These are phyloP conservation scores for Trichophyton schoenleinii DNA, from an alignment of 2,329 filamentous ascomycete genomes.

Conservation along the genomic window DNA sequence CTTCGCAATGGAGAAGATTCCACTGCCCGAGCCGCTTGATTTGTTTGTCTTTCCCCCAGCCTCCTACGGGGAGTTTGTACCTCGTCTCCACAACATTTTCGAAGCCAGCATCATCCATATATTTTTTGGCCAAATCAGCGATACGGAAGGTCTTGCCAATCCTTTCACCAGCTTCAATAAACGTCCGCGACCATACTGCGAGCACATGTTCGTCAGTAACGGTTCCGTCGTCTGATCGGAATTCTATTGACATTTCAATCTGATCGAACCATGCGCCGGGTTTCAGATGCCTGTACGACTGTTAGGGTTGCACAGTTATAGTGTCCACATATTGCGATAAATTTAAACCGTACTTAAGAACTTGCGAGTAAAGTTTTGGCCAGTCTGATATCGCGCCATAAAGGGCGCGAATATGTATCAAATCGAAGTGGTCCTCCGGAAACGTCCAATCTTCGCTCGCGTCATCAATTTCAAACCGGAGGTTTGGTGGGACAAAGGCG, in stretches of 20 bases:
- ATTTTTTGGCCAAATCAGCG: constrained; percentile 14
- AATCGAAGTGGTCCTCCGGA: constrained; percentile 37
- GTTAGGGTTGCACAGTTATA: not conserved
- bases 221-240: constrained; percentile 17
- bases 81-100: constrained; percentile 19
- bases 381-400: constrained; percentile 16
- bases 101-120: constrained; percentile 22
- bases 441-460: constrained; percentile 44
- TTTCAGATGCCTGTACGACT: constrained; percentile 13
- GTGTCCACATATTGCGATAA: not conserved
- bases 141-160: constrained; percentile 22
- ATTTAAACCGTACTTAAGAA: constrained; percentile 11
- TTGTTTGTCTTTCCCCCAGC: constrained; percentile 17
- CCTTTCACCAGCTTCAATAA: constrained; percentile 21
- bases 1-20: constrained; percentile 7
- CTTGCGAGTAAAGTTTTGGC: constrained; percentile 16
- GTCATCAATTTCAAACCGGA: constrained; percentile 58
- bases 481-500: constrained; percentile 50
- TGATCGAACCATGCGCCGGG: constrained; percentile 20
- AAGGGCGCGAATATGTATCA: constrained; percentile 36
- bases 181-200: constrained; percentile 17
- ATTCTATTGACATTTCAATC: constrained; percentile 19
- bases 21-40: constrained; percentile 8
- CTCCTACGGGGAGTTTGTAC: constrained; percentile 22
- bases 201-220: constrained; percentile 18